A percentile compares a stretch with the other conserved stretches of the same genome.
Conservation (phyloP, 306 rosid genomes). For the Spatholobus suberectus region DNA sequence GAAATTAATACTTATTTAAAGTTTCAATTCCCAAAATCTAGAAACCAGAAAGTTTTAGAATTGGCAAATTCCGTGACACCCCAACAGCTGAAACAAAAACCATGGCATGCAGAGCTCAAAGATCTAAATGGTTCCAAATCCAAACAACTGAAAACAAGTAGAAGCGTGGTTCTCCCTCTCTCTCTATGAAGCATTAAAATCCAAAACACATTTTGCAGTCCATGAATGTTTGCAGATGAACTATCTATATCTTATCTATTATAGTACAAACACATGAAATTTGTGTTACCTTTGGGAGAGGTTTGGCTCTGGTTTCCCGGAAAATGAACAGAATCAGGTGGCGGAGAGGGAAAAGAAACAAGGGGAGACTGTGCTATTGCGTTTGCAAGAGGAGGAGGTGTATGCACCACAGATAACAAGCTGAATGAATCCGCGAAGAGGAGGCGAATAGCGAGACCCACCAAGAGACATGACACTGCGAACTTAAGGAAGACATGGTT, state of each 20-base stretch:
- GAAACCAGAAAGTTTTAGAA: constrained; percentile 14
- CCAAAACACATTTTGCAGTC: not conserved
- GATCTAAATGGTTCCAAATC: not conserved
- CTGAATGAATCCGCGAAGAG: constrained; percentile 39
- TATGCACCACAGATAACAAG: constrained; percentile 14
- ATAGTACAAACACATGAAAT: not conserved
- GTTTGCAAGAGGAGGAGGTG: not conserved
- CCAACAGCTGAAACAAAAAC: too few relatives aligned
- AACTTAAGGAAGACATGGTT: constrained; percentile 35
- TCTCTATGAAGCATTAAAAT: not conserved
- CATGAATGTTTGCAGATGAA: not conserved
- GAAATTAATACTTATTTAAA: not conserved
- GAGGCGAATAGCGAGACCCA: constrained; percentile 41
- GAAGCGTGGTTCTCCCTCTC: not conserved
- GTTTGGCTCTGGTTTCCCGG: constrained; percentile 32
- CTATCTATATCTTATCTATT: not conserved
- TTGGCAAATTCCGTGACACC: not conserved
- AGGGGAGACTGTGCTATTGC: not conserved
- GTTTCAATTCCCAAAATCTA: not conserved
- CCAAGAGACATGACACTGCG: constrained; percentile 41
- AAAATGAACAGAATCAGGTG: constrained; percentile 20
- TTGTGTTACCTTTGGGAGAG: constrained; percentile 9
- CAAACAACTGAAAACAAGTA: too few relatives aligned
- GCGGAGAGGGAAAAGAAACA: constrained; percentile 9
- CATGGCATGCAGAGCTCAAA: not conserved